Base-by-base conservation (phyloP, 352 stramenopile species). In the Globisporangium orthogonon region DNA sequence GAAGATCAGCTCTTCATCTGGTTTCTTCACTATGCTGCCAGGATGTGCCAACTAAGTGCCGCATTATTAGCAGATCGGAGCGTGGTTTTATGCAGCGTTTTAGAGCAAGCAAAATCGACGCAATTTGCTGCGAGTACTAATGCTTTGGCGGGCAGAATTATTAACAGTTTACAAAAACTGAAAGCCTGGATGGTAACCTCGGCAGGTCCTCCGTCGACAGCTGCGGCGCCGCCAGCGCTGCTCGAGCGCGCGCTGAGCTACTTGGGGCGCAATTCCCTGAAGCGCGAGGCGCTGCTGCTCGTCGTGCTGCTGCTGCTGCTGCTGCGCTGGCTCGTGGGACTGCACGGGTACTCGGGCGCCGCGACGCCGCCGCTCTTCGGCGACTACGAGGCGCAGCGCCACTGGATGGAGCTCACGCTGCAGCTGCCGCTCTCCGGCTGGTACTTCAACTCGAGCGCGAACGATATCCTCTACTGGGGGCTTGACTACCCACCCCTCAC, bases 351-450 rank as follows among this genome's bases (percentile, higher is more conserved):
- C 74, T 95, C 86, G 7, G 87, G 87, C 15, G 74, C 73, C n/a
- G 52, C 55, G 49, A 89, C 67, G 39, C 71, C 82, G 47, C 86
- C 89, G 17, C 90, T 95, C 76, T 97, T 95, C 63, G 97, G 97
- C 40, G 97, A 99, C 70, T 99, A 97, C 73, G 97, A 99, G 68
- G 97, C 96, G 3, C 96, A 99, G 71, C 89, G 97, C 39, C 97
- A 99, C 74, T 99, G 97, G 97, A 99, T 99, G 96, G 97, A 99
- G 78, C 78, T 99, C 50, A 99, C 97, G 31, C 81, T 83, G 46
- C 77, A 96, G 55, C 61, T 98, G 54, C 95, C 95, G 1, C 53
- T 98, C 13, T 83, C 71, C 3, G 78, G 98, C 50, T 99, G 97
- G 97, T 99, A 99, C 67, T 91, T 88, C 64, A 97, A 95, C 56